Evolutionary conservation across 2,329 filamentous ascomycete genomes (phyloP), one percentile per base, ranked within the genome.

Genomic region (Colletotrichum siamense): DNA sequence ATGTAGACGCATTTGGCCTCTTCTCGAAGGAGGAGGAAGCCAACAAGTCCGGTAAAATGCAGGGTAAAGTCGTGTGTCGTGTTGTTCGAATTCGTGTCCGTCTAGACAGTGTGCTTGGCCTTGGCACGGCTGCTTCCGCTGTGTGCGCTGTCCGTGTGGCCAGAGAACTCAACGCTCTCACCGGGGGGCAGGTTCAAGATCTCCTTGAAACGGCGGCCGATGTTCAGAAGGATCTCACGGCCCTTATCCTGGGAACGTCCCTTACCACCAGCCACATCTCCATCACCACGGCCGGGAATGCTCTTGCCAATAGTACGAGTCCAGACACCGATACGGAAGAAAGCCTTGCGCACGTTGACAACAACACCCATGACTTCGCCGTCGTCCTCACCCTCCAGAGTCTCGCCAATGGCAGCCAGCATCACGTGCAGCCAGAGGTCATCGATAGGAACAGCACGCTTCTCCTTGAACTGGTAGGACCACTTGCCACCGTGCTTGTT

Each of bases 401-500:
- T 99, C 91, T 99, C 98, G 83, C 97, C 97, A 80, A 99, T 99
- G 72, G 96, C 97, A 36, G 95, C 93, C 81, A 99, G 94, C 93
- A 99, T 98, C 78, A 98, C 95, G 85, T 99, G 95, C 77, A 99
- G 93, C 97, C 97, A 99, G 71, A 98, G 91, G 75, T 96, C 95
- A 84, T 99, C 96, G 85, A 98, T 98, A 81, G 96, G 95, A 84
- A 98, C 92, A 80, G 90, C 92, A 83, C 95, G 94, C 92, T 98
- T 98, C 81, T 98, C 95, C 90, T 98, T 98, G 93, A 98, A 98
- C 83, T 95, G 94, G 89, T 98, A 99, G 30, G 96, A 96, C 97
- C 97, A 99, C 88, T 98, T 98, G 87, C 97, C 97, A 81, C 97
- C 97, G 85, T 99, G 96, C 92, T 99, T 99, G 90, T 99, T 99